Base-by-base conservation (phyloP, 2,329 filamentous ascomycete genomes). In the Colletotrichum horii region DNA sequence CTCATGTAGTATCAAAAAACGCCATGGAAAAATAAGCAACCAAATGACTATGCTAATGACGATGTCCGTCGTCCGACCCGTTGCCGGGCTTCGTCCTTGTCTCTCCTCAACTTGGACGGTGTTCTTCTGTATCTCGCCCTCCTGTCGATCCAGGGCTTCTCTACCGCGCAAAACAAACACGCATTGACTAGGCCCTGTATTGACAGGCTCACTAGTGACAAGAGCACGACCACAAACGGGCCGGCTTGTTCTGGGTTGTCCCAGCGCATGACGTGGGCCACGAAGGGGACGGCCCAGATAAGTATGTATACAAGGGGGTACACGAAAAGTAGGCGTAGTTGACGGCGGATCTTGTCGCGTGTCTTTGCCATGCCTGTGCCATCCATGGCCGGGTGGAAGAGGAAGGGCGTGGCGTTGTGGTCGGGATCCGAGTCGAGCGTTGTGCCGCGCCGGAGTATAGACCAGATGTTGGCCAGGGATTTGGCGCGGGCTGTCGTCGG, bases 221-320 rank as follows among this genome's bases (percentile, higher is more conserved):
- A 80, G 8, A 92, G 81, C 14, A 87, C 85, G 62, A 96, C 83
- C 69, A 84, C 87, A 77, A 91, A 92, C 1, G 93, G 88, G 19
- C 79, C 77, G 14, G 75, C 56, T 8, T 73, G 66, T 4, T 74
- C 36, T 4, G 73, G 68, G 71, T 83, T 81, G 77, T 87, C 86
- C 83, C 92, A 94, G 69, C 88, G 88, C 66, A 92, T 83, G 66
- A 92, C 87, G 81, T 96, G 93, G 3, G 88, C 87, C 3, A 93
- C 84, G 79, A 96, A 94, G 0, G 94, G 94, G 9, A 94, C 84
- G 5, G 94, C 84, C 94, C 94, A 96, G 78, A 95, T 91, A 6
- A 91, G 83, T 24, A 94, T 87, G 83, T 96, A 96, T 6, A 94
- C 89, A 22, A 93, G 81, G 0, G 94, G 94, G 81, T 96, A 96